Evolutionary conservation across 148 eudicot species (phyloP), one percentile per base, ranked within the genome.

Genomic region (Amaranthus hypochondriacus): DNA sequence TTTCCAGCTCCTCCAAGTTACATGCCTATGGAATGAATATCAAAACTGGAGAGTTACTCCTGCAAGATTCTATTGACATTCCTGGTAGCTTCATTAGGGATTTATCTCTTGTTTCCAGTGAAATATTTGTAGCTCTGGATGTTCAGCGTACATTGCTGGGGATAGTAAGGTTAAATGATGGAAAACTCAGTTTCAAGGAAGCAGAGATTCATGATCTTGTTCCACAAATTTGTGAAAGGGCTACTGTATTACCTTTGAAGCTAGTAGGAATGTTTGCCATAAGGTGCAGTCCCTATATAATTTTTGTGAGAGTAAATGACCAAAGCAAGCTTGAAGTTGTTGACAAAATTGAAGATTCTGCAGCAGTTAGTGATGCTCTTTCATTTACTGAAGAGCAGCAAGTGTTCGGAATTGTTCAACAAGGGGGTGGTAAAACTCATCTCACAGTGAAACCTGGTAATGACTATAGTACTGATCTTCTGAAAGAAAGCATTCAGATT

Each of bases 351-450:
- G 88, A 78, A 68, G 73, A 84, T 81, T 80, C 80, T 54, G 83
- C 82, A 73, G 85, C 91, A 62, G 65, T 89, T 67, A 92, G 99
- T 82, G 97, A 89, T 77, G 80, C 84, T 15, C 86, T 96, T 15
- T 64, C 88, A 69, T 73, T 90, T 75, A 67, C 86, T 5, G 97
- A 89, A 73, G 91, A 86, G 48, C 86, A 85, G 66, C 81, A 86
- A 69, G 99, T 94, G 83, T 87, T 92, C 84, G 96, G 89, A 13
- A 82, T 88, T 50, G 82, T 89, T 81, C 87, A 92, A 80, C 87
- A 89, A 65, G 84, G 56, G 21, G 83, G 64, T 71, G 81, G 71
- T 77, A 87, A 89, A 78, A 86, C 90, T 74, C 83, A 86, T 48
- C 92, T 96, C 53, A 82, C 84, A 6, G 89, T 96, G 75, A 96